Conservation (phyloP, 2,329 filamentous ascomycete species). For the Stachybotrys echinatus region DNA sequence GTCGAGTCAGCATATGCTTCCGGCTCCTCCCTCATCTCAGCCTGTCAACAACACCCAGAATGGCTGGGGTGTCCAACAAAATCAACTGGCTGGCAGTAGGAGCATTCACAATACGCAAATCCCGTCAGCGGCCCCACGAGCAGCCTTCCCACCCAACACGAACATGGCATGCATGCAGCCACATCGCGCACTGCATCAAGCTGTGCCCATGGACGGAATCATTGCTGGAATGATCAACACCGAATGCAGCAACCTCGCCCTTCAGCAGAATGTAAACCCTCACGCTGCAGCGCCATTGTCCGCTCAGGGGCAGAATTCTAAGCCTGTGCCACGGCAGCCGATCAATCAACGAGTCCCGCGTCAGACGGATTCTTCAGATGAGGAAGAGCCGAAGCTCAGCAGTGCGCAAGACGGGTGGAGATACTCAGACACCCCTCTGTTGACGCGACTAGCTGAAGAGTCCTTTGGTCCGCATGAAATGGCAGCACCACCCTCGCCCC, state of each 20-base stretch:
- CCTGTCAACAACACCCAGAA: not conserved
- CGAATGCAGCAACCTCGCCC: not conserved
- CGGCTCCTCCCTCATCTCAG: not conserved
- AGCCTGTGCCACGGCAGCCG: not conserved
- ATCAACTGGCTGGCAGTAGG: not conserved
- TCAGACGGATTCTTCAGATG: not conserved
- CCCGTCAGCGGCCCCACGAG: not conserved
- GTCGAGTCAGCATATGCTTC: not conserved
- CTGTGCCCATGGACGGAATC: not conserved
- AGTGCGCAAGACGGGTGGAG: not conserved
- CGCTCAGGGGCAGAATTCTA: not conserved
- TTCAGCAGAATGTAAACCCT: too few relatives aligned
- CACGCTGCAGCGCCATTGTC: too few relatives aligned
- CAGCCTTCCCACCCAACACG: not conserved
- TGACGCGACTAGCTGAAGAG: not conserved
- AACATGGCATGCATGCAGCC: not conserved
- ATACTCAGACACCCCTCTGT: not conserved
- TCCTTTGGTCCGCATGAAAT: not conserved
- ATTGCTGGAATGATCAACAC: not conserved
- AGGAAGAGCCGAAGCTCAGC: not conserved
- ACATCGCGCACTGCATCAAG: not conserved
- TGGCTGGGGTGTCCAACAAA: not conserved
- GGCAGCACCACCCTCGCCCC: slow-evolving; percentile 8
- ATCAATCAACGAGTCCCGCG: not conserved
- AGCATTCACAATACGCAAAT: not conserved